Evolutionary conservation across 1,284 basidiomycete species (phyloP).

Genomic region (Pholiota adiposa): DNA sequence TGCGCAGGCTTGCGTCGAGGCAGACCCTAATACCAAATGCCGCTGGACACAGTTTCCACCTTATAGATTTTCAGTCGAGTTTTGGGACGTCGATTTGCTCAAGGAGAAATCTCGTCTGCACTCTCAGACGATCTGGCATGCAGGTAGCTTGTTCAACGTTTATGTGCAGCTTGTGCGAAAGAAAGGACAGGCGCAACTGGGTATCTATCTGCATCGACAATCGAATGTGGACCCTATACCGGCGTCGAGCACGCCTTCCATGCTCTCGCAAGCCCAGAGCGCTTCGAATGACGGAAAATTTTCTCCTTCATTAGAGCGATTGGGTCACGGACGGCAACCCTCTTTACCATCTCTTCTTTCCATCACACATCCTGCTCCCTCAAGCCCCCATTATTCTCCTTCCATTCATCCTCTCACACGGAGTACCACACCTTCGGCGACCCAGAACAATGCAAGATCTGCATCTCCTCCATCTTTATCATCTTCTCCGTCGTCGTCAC

Average conservation of each 20-base stretch:
- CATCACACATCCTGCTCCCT: constrained; percentile 7
- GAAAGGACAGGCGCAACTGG: constrained; percentile 72
- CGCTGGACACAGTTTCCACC: constrained; percentile 74
- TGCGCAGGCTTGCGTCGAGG: constrained; percentile 43
- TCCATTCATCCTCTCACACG: constrained; percentile 46
- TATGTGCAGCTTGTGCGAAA: constrained; percentile 79
- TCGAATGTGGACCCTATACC: constrained; percentile 73
- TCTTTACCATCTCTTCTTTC: constrained; percentile 30
- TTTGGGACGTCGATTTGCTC: constrained; percentile 85
- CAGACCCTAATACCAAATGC: constrained; percentile 45
- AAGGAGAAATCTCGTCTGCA: constrained; percentile 84
- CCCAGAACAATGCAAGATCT: constrained; percentile 27
- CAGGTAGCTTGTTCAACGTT: constrained; percentile 81
- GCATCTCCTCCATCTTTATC: constrained; percentile 30
- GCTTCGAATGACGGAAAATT: constrained; percentile 4
- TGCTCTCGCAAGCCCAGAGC: constrained; percentile 8
- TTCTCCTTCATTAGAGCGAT: constrained; percentile 14
- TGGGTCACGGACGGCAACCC: constrained; percentile 20
- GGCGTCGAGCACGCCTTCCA: constrained; percentile 39
- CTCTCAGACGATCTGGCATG: constrained; percentile 80
- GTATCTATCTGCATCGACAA: constrained; percentile 91
- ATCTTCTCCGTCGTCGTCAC: constrained; percentile 22
- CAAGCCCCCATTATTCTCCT: constrained; percentile 43
- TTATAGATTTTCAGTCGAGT: constrained; percentile 86
- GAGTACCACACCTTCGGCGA: constrained; percentile 42